Percentiles rank a stretch among this genome's conserved stretches.
Evolutionary conservation across 208 protist species (phyloP).

Genomic region (Trypanosoma brucei): DNA sequence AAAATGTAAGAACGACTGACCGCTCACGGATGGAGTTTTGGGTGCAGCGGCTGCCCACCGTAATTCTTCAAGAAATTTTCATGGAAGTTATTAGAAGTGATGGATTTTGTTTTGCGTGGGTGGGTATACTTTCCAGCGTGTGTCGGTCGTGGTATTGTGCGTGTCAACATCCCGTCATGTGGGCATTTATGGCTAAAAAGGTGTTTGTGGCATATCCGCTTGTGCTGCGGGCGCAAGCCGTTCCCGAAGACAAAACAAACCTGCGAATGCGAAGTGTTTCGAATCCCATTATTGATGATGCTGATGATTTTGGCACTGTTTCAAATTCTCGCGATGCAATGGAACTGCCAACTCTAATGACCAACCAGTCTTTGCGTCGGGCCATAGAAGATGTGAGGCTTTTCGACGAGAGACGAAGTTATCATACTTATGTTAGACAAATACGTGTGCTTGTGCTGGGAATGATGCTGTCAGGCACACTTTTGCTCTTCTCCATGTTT

Average conservation of each 20-base stretch:
- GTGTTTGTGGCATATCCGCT: conserved; percentile 77
- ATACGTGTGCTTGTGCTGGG: conserved; percentile 64
- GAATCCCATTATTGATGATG: neutral
- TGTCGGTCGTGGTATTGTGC: conserved; percentile 49
- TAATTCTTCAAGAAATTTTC: conserved; percentile 62
- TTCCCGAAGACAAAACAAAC: conserved; percentile 10
- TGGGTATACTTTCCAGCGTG: conserved; percentile 53
- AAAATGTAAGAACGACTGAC: no score
- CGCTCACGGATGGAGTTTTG: neutral
- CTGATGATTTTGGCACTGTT: conserved; percentile 18
- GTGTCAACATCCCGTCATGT: conserved; percentile 58
- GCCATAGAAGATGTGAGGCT: conserved; percentile 50
- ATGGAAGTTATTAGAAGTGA: conserved; percentile 56
- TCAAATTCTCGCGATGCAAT: conserved; percentile 16
- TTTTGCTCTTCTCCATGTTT: conserved; percentile 54
- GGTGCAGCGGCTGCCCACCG: conserved; percentile 37
- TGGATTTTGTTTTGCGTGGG: conserved; percentile 37
- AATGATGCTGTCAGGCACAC: conserved; percentile 54
- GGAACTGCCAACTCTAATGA: conserved; percentile 37
- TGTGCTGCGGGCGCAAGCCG: conserved; percentile 34
- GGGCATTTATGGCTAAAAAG: conserved; percentile 60
- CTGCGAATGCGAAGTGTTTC: no score
- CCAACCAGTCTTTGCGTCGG: conserved; percentile 28
- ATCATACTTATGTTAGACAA: conserved; percentile 67
- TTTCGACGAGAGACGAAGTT: conserved; percentile 51